phyloP scores from a whole-genome alignment of 352 stramenopile genomes.

The Pythium aristosporum region DNA sequence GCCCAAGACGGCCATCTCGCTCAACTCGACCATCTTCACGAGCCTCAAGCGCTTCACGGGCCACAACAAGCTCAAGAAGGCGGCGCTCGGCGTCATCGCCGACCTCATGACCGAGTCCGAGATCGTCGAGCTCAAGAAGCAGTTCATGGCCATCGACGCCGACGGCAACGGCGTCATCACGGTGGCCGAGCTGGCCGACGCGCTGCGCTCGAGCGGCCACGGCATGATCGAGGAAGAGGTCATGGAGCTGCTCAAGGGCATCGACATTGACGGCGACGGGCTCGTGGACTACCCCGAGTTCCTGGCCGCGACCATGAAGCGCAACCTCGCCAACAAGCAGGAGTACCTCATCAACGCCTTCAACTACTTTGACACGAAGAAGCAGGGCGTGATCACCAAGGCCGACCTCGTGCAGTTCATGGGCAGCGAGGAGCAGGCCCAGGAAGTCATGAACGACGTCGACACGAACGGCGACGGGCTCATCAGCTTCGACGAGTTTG shows the following conservation, averaged over 20 bases:
- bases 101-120: conserved; percentile 82
- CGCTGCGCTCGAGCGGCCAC: conserved; percentile 77
- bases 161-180: conserved; percentile 90
- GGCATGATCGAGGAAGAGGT: conserved; percentile 90
- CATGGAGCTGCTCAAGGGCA: conserved; percentile 82
- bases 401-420: conserved; percentile 91
- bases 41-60: conserved; percentile 87
- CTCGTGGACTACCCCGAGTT: conserved; percentile 91
- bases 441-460: conserved; percentile 92
- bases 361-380: conserved; percentile 91
- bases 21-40: conserved; percentile 85
- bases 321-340: conserved; percentile 82
- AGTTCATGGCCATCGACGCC: conserved; percentile 86
- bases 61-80: conserved; percentile 91
- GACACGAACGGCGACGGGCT: conserved; percentile 89
- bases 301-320: conserved; percentile 90
- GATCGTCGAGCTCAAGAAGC: conserved; percentile 84
- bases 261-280: conserved; percentile 89
- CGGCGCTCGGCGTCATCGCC: conserved; percentile 82
- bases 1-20: conserved; percentile 66
- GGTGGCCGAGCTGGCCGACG: conserved; percentile 82
- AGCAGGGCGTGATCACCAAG: conserved; percentile 84
- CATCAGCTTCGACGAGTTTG: conserved; percentile 94
- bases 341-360: conserved; percentile 88
- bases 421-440: conserved; percentile 89